A percentile compares a stretch with the other conserved stretches of the same genome.
Conservation (phyloP, 805 yeast genomes). For the Pichia exigua region DNA sequence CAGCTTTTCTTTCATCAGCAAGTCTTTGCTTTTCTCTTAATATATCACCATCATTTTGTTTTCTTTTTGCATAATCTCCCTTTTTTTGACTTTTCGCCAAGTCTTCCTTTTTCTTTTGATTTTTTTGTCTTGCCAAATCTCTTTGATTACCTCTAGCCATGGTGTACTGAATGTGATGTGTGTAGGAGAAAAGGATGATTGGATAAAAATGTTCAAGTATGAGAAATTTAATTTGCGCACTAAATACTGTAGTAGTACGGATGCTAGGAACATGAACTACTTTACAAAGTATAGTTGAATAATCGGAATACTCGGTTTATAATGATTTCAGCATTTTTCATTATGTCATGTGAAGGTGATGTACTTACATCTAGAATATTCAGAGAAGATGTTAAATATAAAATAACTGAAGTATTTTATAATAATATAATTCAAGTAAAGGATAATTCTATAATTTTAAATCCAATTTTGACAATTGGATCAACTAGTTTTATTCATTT, state of each 20-base stretch:
- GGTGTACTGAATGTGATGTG: too few species aligned
- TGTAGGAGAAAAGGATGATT: too few species aligned
- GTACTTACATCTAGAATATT: slow-evolving; percentile 67
- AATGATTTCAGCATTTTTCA: slow-evolving; percentile 80
- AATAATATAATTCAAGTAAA: slow-evolving; percentile 67
- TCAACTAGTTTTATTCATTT: slow-evolving; percentile 86
- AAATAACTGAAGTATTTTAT: slow-evolving; percentile 82
- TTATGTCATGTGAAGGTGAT: slow-evolving; percentile 77
- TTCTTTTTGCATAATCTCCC: slow-evolving; percentile 81
- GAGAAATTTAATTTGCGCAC: too few species aligned
- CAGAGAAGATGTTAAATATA: slow-evolving; percentile 68
- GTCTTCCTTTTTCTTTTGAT: slow-evolving; percentile 69
- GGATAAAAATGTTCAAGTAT: too few species aligned
- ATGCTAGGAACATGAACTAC: too few species aligned
- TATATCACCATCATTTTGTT: slow-evolving; percentile 85
- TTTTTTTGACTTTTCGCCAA: slow-evolving; percentile 54
- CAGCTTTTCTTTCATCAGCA: slow-evolving; percentile 43
- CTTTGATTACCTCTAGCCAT: slow-evolving; percentile 98
- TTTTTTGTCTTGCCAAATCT: slow-evolving; percentile 86
- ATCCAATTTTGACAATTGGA: slow-evolving; percentile 79
- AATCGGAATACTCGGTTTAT: background rate
- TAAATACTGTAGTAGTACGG: too few species aligned
- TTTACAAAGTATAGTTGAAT: too few species aligned
- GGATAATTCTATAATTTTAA: slow-evolving; percentile 36
- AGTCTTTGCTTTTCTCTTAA: slow-evolving; percentile 83